Percentiles rank a stretch among this genome's conserved stretches.
Evolutionary conservation across 176 grass and related monocot genomes (phyloP).

Genomic region (Thinopyrum elongatum): DNA sequence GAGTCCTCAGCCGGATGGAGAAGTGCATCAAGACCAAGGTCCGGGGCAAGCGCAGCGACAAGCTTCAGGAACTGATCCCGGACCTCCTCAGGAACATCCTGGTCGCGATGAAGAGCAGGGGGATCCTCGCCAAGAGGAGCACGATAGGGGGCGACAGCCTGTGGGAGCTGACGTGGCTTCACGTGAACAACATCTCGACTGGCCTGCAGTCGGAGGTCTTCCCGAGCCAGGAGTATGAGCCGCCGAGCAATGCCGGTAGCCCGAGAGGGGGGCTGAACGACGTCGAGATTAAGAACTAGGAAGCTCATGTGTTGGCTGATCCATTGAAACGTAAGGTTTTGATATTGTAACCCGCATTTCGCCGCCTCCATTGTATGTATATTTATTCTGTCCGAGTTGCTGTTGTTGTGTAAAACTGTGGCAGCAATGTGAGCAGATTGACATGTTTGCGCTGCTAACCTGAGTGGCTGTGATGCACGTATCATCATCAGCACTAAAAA

Average conservation of each 20-base stretch:
- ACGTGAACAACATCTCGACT: constrained; percentile 80
- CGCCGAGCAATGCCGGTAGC: constrained; percentile 21
- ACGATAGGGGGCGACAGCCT: constrained; percentile 85
- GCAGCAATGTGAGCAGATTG: constrained; percentile 4
- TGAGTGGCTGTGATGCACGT: background rate
- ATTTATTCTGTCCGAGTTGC: background rate
- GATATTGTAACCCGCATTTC: constrained; percentile 34
- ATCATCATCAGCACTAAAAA: background rate
- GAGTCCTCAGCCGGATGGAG: constrained; percentile 92
- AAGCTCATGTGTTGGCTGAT: background rate
- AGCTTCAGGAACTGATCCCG: constrained; percentile 77
- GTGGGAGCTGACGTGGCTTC: constrained; percentile 97
- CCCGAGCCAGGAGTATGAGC: constrained; percentile 68
- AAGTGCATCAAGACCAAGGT: constrained; percentile 90
- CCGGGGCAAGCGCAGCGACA: constrained; percentile 88
- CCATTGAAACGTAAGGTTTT: constrained; percentile 43
- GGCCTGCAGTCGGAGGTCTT: constrained; percentile 75
- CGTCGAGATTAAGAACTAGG: constrained; percentile 16
- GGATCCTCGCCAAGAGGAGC: constrained; percentile 93
- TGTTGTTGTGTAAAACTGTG: background rate
- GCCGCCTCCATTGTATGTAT: constrained; percentile 12
- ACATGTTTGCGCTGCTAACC: background rate
- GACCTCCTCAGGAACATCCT: constrained; percentile 82
- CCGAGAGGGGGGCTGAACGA: constrained; percentile 33
- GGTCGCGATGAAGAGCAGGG: constrained; percentile 76